Base-by-base conservation (phyloP, 2,329 filamentous ascomycete genomes). In the Paecilomyces sp. region DNA sequence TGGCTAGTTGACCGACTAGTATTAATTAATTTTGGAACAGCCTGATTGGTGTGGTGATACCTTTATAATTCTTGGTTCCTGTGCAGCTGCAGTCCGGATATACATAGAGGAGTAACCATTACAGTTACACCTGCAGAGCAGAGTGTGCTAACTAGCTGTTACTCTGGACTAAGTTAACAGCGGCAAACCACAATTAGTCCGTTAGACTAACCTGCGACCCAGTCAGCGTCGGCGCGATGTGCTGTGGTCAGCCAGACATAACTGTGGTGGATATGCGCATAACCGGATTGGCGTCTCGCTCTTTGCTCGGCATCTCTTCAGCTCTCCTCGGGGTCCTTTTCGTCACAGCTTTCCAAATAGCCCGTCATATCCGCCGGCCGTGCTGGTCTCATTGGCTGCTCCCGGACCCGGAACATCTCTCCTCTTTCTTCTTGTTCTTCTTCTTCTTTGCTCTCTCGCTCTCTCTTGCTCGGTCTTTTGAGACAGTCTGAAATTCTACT, bases 401-500 rank as follows among this genome's bases (percentile, higher is more conserved):
- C 11, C 18, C 30, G 30, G n/a, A n/a, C n/a, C 62, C 47, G 57
- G 55, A 56, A 28, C 62, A 55, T 59, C 58, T 60, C 57, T 59
- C 62, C 55, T 62, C 60, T 56, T 58, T 61, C 60, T 62, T 58
- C 65, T 63, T 57, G 57, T 58, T 64, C 57, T 59, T 58, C 41
- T 57, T 41, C 22, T 54, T 31, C 41, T 33, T 25, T 50, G 33
- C 12, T 31, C 54, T 55, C 41, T 22, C 22, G 31, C 30, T 28
- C 36, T 58, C 53, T 60, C 58, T 62, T 31, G 25, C 25, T 28
- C 2, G 3, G 25, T 28, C 25, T 28, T 28, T 28, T 28, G 3
- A 28, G 25, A 28, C 25, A 28, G 25, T 28, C 25, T 28, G 25
- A 6, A 22, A 28, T 28, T 28, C 25, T 28, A 41, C 6, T 41